These are phyloP conservation scores for Hygrophoropsis aurantiaca DNA, from an alignment of 768 basidiomycete genomes.

Conservation along the genomic window DNA sequence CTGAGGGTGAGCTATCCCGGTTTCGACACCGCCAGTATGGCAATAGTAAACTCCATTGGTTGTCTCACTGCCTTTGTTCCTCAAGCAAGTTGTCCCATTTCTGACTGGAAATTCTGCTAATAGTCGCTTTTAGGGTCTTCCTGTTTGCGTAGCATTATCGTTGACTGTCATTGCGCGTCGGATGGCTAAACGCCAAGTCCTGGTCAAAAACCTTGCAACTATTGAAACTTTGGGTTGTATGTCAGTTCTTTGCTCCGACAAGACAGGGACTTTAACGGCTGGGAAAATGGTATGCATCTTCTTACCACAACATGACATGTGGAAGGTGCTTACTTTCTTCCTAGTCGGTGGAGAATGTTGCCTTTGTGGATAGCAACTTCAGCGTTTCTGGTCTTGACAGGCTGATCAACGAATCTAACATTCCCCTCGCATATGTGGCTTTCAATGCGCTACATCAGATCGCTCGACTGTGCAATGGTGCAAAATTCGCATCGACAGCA, in stretches of 20 bases:
- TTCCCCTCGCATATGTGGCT: constrained; percentile 18
- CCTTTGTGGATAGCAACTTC: constrained; percentile 32
- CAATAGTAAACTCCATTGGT: constrained; percentile 39
- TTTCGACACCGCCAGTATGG: constrained; percentile 32
- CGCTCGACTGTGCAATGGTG: constrained; percentile 58
- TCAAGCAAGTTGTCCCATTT: constrained; percentile 25
- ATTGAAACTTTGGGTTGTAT: constrained; percentile 56
- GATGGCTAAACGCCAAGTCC: constrained; percentile 45
- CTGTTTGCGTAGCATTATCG: constrained; percentile 48
- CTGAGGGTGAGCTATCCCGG: constrained; percentile 32
- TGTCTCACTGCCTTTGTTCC: constrained; percentile 42
- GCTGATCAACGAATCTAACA: constrained; percentile 5
- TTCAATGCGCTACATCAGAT: constrained; percentile 36
- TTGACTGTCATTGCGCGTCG: constrained; percentile 49
- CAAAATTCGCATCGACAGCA: constrained; percentile 42
- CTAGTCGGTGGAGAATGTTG: constrained; percentile 41
- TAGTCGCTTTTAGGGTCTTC: constrained; percentile 28
- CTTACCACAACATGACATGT: neutral
- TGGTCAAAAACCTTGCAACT: constrained; percentile 52
- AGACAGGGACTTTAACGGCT: constrained; percentile 52
- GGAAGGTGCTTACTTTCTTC: neutral
- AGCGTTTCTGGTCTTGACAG: constrained; percentile 18
- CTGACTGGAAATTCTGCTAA: neutral
- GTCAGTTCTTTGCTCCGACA: constrained; percentile 54
- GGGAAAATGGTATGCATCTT: constrained; percentile 42